Evolutionary conservation across 257 asterid species (phyloP), one percentile per base, ranked within the genome.

Genomic region (Primulina huaijiensis): DNA sequence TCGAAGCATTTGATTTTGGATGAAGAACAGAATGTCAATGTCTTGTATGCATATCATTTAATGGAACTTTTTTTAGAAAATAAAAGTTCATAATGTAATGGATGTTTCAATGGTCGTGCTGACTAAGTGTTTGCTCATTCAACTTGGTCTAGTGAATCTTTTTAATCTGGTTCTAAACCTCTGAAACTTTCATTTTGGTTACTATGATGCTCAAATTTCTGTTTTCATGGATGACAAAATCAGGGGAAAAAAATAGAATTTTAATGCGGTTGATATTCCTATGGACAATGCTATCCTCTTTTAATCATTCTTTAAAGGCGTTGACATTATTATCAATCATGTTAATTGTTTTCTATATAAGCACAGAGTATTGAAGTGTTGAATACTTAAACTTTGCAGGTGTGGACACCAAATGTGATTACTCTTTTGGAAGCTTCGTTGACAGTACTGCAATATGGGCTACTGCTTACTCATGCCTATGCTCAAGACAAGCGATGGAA

Each of bases 401-500:
- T 93, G 11, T 93, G 97, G 97, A 86, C 95, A 17, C 97, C 98
- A 4, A 84, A 81, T 59, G 85, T 88, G 73, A 77, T 93, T 71
- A 93, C 98, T 68, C 76, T 90, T 66, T 89, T 83, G 96, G 98
- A 93, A 83, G 87, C 98, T 70, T 79, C 75, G 55, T 81, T 90
- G 72, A 93, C 98, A 29, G 97, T 93, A 65, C 82, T 90, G 81
- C 98, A 93, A 71, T 90, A 61, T 73, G 98, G 97, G 61, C 64
- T 90, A 67, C 82, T 93, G 79, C 85, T 93, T 52, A 64, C 85
- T 52, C 98, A 93, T 79, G 98, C 96, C 58, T 93, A 93, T 82
- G 97, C 92, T 40, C 98, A 93, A 71, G 97, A 93, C 73, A 93
- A 81, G 89, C 95, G 88, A 60, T 90, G 95, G 96, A 94, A 97